Conservation (phyloP, 2,329 filamentous ascomycete genomes). For the Diaporthe vaccinii region DNA sequence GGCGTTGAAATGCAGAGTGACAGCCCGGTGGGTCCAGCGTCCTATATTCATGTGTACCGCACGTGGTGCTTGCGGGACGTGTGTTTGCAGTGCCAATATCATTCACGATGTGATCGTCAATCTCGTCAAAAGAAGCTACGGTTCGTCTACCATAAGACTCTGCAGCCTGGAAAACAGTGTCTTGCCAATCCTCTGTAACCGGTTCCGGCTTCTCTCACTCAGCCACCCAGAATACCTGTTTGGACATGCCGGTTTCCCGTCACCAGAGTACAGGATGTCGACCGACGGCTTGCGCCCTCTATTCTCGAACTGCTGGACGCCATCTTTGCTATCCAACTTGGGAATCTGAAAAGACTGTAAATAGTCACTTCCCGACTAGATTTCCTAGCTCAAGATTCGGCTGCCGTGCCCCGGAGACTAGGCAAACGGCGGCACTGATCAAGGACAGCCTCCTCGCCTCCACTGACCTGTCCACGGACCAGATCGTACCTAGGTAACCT, state of each 20-base stretch:
- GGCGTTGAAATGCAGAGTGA: background rate
- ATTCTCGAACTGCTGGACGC: too few species aligned
- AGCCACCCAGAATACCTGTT: too few species aligned
- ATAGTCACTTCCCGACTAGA: background rate
- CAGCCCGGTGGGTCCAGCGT: background rate
- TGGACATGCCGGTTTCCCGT: background rate
- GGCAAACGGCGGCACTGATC: too few species aligned
- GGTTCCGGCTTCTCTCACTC: background rate
- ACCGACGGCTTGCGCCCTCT: background rate
- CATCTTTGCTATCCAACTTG: background rate
- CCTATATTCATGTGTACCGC: background rate
- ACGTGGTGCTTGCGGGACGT: accelerated
- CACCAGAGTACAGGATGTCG: too few species aligned
- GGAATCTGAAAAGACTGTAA: background rate
- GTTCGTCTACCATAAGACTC: too few species aligned
- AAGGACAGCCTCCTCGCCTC: background rate
- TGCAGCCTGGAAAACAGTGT: accelerated
- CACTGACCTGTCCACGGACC: background rate
- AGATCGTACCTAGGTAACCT: too few species aligned
- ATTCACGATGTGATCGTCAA: background rate
- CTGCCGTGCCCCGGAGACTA: too few species aligned
- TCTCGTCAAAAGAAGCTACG: background rate
- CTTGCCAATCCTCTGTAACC: background rate
- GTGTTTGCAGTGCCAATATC: background rate
- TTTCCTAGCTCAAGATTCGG: background rate